A percentile compares a stretch with the other conserved stretches of the same genome.
These are phyloP conservation scores for Erysimum cheiranthoides DNA, from an alignment of 345 rosid genomes.

Conservation along the genomic window DNA sequence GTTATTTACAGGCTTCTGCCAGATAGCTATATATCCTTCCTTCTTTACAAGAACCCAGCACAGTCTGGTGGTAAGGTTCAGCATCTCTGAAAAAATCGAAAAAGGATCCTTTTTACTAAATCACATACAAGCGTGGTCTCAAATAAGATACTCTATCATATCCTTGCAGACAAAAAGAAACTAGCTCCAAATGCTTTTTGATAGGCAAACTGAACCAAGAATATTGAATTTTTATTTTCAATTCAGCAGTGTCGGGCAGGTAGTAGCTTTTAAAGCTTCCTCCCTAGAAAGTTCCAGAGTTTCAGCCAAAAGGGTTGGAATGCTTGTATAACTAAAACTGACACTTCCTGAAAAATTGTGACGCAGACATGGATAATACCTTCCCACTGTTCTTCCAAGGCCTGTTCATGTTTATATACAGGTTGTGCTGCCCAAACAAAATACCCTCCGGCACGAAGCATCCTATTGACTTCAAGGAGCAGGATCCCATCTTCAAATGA, in stretches of 20 bases:
- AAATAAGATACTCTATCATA: background rate
- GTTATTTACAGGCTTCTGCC: constrained; percentile 87
- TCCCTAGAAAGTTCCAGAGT: background rate
- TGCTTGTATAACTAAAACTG: constrained; percentile 8
- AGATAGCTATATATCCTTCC: constrained; percentile 94
- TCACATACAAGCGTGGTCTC: background rate
- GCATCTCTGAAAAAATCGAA: constrained; percentile 74
- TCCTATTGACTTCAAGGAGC: constrained; percentile 94
- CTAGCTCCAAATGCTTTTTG: constrained; percentile 9
- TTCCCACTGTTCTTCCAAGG: constrained; percentile 91
- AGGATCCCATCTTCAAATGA: constrained; percentile 78
- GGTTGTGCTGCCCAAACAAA: constrained; percentile 99
- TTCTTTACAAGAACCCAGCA: constrained; percentile 96
- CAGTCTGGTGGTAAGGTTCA: constrained; percentile 79
- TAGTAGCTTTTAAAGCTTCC: background rate
- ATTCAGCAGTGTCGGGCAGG: background rate
- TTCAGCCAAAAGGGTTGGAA: background rate
- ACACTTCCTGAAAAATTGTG: background rate
- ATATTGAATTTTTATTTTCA: background rate
- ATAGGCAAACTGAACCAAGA: background rate
- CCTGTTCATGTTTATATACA: constrained; percentile 88
- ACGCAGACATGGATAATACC: constrained; percentile 52
- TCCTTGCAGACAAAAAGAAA: background rate
- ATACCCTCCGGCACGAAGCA: constrained; percentile 95
- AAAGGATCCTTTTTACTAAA: constrained; percentile 28